Conservation (phyloP, 2,329 filamentous ascomycete genomes). For the Penicillium sp. region DNA sequence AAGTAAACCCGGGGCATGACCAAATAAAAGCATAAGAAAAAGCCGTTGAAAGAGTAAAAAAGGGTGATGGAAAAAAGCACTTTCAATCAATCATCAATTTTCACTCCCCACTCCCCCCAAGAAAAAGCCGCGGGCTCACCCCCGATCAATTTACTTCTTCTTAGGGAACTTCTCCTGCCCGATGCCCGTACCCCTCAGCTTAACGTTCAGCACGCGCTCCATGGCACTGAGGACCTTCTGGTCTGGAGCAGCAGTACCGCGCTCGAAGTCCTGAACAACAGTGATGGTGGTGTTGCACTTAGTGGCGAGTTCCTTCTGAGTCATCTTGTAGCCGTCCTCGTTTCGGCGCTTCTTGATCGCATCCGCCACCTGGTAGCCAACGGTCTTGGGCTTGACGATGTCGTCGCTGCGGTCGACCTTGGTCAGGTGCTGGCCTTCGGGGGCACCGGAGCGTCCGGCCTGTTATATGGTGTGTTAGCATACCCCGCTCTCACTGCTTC, state of each 20-base stretch:
- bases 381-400: conserved; percentile 91
- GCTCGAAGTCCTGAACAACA: conserved; percentile 77
- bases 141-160: conserved; percentile 54
- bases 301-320: conserved; percentile 76
- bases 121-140: conserved; percentile 21
- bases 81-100: no score
- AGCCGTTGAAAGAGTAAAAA: conserved; percentile 14
- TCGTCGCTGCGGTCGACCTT: conserved; percentile 97
- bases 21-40: no score
- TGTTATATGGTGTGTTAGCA: no score
- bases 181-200: conserved; percentile 77
- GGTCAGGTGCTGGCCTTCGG: conserved; percentile 87
- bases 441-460: no score
- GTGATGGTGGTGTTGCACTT: conserved; percentile 80
- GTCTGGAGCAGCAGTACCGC: conserved; percentile 66
- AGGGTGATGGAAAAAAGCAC: conserved; percentile 11
- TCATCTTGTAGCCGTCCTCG: conserved; percentile 86
- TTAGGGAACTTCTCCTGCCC: conserved; percentile 73
- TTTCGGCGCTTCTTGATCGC: conserved; percentile 72
- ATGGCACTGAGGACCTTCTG: conserved; percentile 71
- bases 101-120: no score
- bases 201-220: conserved; percentile 78
- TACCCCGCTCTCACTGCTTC: no score
- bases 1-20: no score
- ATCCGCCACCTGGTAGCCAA: conserved; percentile 70